Evolutionary conservation across 2,329 filamentous ascomycete genomes (phyloP), one percentile per base, ranked within the genome.

Genomic region (Tolypocladium inflatum): DNA sequence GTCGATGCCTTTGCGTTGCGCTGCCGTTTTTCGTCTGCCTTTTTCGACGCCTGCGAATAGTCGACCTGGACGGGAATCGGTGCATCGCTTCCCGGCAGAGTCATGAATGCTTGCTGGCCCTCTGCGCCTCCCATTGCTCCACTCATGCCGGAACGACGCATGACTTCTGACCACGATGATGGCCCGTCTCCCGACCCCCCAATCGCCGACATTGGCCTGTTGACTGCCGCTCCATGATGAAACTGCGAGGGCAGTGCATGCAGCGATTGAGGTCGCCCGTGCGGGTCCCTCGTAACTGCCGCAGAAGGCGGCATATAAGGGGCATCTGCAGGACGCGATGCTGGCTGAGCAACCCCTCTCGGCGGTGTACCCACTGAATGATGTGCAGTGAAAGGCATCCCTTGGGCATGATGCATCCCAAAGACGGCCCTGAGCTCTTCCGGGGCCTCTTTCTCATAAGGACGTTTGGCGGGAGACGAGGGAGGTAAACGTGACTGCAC

Each of bases 1-100:
- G 90, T 90, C 58, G 90, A 95, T 7, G 91, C 91, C 54, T 89
- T 89, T 45, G 91, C 91, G 67, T 96, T 96, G 55, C 90, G 83
- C 70, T 88, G 87, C 58, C 91, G 81, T 74, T 94, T 96, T 71
- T 95, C 90, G 66, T 94, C 89, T 43, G 90, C 89, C 65, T 90
- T 85, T 63, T 86, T 87, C 15, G 91, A 95, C 15, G 88, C 91
- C 65, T 90, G 88, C 64, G 90, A 88, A 50, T 89, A 85, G 68
- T 96, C 90, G 11, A 93, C 85, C 17, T 87, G 86, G 54, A 92
- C 84, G 11, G 78, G 72, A 48, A 84, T 80, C 3, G 71, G 70
- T 7, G 67, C 68, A 38, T 73, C 71, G 39, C 66, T 72, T 21
- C 73, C 72, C 4, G 73, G 73, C 11, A 74, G 60, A 13, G 69